These are phyloP conservation scores for Falciphora oryzae DNA, from an alignment of 2,329 filamentous ascomycete genomes.

Conservation along the genomic window DNA sequence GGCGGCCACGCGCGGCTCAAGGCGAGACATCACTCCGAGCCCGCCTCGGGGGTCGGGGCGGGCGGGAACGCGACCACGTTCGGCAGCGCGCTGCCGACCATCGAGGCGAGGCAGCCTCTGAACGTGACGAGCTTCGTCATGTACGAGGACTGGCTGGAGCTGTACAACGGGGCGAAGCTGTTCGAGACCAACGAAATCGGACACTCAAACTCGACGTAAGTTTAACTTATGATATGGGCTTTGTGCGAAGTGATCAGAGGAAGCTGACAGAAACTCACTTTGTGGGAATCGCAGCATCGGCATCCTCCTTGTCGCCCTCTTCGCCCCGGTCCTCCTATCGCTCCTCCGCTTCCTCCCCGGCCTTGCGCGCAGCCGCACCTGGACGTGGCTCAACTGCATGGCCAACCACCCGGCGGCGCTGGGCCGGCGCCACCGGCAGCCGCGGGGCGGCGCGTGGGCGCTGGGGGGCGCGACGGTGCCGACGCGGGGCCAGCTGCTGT, in stretches of 20 bases:
- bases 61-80: conserved; percentile 5
- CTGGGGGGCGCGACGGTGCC: conserved; percentile 16
- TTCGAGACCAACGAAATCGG: conserved; percentile 40
- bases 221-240: neutral
- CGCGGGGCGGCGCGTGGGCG: conserved; percentile 21
- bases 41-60: neutral
- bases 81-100: conserved; percentile 19
- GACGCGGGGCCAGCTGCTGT: conserved; percentile 20
- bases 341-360: conserved; percentile 29
- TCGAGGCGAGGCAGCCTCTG: conserved; percentile 20
- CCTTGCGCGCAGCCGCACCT: conserved; percentile 19
- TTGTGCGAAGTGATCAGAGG: neutral
- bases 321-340: conserved; percentile 26
- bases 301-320: conserved; percentile 24
- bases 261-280: neutral
- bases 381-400: conserved; percentile 24
- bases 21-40: neutral
- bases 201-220: conserved; percentile 17
- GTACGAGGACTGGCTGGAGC: conserved; percentile 23
- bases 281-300: conserved; percentile 15
- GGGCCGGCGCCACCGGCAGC: conserved; percentile 27
- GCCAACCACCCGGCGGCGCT: conserved; percentile 26
- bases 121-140: conserved; percentile 27
- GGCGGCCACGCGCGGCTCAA: neutral
- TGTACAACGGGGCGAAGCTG: conserved; percentile 47